Evolutionary conservation across 1,284 basidiomycete species (phyloP).

Genomic region (Thecaphora thlaspeos): DNA sequence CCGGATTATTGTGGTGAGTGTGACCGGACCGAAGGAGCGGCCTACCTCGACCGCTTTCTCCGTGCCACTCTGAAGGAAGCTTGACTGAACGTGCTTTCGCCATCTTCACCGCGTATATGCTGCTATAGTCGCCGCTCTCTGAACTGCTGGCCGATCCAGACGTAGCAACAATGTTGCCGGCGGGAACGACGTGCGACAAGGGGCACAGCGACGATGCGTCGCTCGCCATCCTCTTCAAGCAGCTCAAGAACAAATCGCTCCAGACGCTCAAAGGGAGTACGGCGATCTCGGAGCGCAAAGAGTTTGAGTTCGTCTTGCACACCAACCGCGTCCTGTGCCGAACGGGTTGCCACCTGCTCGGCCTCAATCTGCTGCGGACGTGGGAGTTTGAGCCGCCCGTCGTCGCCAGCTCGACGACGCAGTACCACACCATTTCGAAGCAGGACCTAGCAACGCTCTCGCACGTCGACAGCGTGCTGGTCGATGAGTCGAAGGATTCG

Average conservation of each 20-base stretch:
- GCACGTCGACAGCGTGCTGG: slow-evolving; percentile 15
- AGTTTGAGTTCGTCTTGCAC: slow-evolving; percentile 91
- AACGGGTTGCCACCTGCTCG: slow-evolving; percentile 92
- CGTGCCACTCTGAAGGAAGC: no score
- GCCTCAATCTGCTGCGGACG: slow-evolving; percentile 77
- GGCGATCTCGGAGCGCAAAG: slow-evolving; percentile 78
- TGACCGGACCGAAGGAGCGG: no score
- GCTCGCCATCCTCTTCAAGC: slow-evolving; percentile 82
- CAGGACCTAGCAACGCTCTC: slow-evolving; percentile 27
- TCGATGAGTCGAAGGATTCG: slow-evolving; percentile 10
- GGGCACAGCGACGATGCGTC: slow-evolving; percentile 88
- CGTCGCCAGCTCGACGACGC: slow-evolving; percentile 50
- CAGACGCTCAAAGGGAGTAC: slow-evolving; percentile 87
- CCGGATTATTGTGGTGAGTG: slow-evolving; percentile 67
- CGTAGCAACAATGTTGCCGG: slow-evolving; percentile 12
- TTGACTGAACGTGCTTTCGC: no score
- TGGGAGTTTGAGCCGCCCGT: slow-evolving; percentile 84
- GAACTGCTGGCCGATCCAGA: slow-evolving; percentile 20
- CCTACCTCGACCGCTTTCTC: no score
- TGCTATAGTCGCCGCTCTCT: slow-evolving; percentile 19
- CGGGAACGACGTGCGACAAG: slow-evolving; percentile 66
- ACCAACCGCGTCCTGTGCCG: slow-evolving; percentile 84
- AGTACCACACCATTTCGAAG: slow-evolving; percentile 23
- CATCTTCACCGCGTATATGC: no score
- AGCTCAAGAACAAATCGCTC: slow-evolving; percentile 80